Base-by-base conservation (phyloP, 75 land plant species). In the Sequoiadendron giganteum region DNA sequence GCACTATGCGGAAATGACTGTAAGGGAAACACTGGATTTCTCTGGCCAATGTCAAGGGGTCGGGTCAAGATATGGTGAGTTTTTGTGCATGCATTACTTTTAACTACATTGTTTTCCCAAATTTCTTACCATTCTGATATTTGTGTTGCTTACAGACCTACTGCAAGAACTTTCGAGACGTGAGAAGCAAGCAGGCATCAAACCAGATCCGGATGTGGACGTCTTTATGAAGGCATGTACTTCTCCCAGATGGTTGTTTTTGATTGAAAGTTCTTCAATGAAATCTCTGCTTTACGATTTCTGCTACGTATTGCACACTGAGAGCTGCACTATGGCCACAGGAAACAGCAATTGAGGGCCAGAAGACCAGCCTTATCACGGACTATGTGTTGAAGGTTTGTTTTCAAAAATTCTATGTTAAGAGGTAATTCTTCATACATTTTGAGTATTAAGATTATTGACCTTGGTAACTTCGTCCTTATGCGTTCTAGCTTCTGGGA, bases 321-420 rank as follows among this genome's bases (percentile, higher is more conserved):
- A 49, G 5, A 30, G 19, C 40, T 89, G 11, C 19, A 32, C 10
- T 83, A 38, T 84, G 49, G n/a, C 39, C 13, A 36, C 86, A 91
- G 91, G 91, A 89, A 76, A 42, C 55, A 0, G 89, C 92, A 43
- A 47, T 90, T 36, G 85, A 88, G 85, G 91, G 91, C 11, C 84
- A 85, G 52, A 79, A 85, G 78, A 88, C 79, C 45, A 88, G 87
- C 72, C 75, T 91, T 36, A 43, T 87, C 83, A 91, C 87, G 18
- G 92, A 91, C 61, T 91, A 91, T 85, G 86, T 88, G 10, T 34
- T 90, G 87, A 90, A 90, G 92, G 77, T 84, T n/a, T 52, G 55
- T n/a, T 56, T 34, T 48, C 40, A 42, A 43, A 79, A 79, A 8
- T 19, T 79, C 7, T 8, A 3, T 72, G 3, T 72, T 72, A 72